Evolutionary conservation across 179 eudicot genomes (phyloP), one percentile per base, ranked within the genome.

Genomic region (Spinacia oleracea): DNA sequence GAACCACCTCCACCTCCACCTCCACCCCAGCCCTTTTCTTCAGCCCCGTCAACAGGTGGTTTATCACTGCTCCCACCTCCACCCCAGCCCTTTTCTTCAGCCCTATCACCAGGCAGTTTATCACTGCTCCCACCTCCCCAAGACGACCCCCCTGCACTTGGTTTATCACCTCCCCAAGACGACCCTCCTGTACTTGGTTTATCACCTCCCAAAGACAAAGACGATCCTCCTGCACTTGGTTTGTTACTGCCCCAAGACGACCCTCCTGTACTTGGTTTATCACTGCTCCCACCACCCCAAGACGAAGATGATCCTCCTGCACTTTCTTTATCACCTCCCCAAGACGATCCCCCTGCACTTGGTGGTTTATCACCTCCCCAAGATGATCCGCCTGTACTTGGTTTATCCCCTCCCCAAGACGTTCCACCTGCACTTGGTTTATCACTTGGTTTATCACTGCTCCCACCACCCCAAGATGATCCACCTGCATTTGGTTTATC

Each of bases 111-210:
- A 23, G 18, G 10, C 11, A 56, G 6, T 21, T 70, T 50, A 25
- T 18, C 65, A 10, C 21, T 60, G 69, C 51, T 59, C 23, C 55
- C 53, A 48, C 50, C 35, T n/a, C 29, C n/a, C n/a, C n/a, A n/a
- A n/a, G n/a, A n/a, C 68, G 12, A 53, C 66, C 4, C 40, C 6
- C 77, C 63, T 23, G 6, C 77, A 51, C 45, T 74, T 38, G 73
- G 6, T 21, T 70, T 50, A 25, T 18, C 65, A 10, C 21, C 68
- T 14, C 85, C 78, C 78, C 66, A 78, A 10, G 76, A 73, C 11
- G 48, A 43, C 11, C 68, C 40, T 6, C 68, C 68, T 63, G 9
- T 23, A 35, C 23, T 65, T 65, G n/a, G 70, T 15, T 65, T 65
- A 43, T 12, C 48, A 43, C n/a, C n/a, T n/a, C n/a, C n/a, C n/a